phyloP scores from a whole-genome alignment of 2,329 filamentous ascomycete genomes.

The Colletotrichum sp. region DNA sequence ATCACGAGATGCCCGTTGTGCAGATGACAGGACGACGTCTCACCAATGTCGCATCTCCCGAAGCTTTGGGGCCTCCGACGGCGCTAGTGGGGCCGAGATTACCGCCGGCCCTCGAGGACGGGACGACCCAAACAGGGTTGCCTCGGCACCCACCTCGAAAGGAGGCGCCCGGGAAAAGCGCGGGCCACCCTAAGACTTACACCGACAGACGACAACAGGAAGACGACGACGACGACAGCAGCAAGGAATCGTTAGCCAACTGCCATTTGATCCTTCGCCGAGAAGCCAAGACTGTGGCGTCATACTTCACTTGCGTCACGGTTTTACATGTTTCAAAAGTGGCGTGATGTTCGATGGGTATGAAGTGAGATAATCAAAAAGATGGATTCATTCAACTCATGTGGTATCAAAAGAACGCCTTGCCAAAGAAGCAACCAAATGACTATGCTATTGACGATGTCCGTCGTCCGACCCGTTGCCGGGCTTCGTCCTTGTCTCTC shows the following conservation, averaged over 20 bases:
- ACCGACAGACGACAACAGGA: background rate
- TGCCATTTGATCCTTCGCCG: background rate
- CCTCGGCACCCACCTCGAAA: background rate
- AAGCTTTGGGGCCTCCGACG: background rate
- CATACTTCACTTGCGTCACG: background rate
- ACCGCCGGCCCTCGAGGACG: background rate
- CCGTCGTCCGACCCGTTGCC: constrained; percentile 2
- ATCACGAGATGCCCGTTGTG: background rate
- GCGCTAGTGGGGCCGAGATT: background rate
- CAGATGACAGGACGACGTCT: background rate
- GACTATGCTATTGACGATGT: constrained; percentile 17
- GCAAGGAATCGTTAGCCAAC: background rate
- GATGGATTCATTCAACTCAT: constrained; percentile 12
- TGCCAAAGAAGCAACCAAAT: background rate
- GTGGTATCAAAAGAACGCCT: constrained; percentile 12
- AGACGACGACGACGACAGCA: background rate
- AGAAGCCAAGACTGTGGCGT: background rate
- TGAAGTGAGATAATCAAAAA: background rate
- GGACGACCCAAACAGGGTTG: background rate
- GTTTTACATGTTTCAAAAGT: background rate
- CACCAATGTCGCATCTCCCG: background rate
- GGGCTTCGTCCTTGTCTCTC: constrained; percentile 12
- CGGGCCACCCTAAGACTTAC: background rate
- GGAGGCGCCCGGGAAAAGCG: background rate
- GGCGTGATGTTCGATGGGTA: background rate